phyloP scores from a whole-genome alignment of 2,329 filamentous ascomycete genomes.

The Colletotrichum gloeosporioides region DNA sequence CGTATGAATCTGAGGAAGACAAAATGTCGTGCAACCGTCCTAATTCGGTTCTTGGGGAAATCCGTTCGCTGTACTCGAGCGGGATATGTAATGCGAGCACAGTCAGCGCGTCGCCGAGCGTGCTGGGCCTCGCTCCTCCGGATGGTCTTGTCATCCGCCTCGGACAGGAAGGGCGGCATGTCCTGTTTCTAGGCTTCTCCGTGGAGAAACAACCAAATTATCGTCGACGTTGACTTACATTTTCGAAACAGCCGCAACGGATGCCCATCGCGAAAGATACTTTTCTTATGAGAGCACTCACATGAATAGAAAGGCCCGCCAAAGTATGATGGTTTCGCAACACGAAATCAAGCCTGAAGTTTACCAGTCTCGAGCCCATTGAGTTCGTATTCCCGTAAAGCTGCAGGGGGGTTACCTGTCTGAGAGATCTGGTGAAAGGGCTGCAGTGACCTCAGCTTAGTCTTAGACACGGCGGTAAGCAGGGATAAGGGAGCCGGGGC shows the following conservation, averaged over 20 bases:
- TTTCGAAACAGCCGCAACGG: background rate
- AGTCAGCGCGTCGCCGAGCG: conserved; percentile 6
- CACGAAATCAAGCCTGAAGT: background rate
- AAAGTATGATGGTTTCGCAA: background rate
- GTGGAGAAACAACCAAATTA: background rate
- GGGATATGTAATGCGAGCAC: conserved; percentile 2
- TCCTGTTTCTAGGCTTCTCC: background rate
- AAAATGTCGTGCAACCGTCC: background rate
- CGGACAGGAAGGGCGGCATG: background rate
- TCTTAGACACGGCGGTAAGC: background rate
- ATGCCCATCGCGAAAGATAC: background rate
- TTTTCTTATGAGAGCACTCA: background rate
- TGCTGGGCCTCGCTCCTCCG: background rate
- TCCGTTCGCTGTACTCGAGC: background rate
- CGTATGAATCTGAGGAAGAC: conserved; percentile 2
- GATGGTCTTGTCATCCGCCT: background rate
- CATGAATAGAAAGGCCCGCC: background rate
- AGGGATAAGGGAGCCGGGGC: conserved; percentile 1
- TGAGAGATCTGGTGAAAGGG: background rate
- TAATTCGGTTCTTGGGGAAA: background rate
- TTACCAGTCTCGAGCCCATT: background rate
- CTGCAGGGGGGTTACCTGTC: conserved; percentile 7
- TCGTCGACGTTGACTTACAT: background rate
- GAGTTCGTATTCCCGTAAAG: conserved; percentile 3
- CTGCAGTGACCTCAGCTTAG: conserved; percentile 5